Base-by-base conservation (phyloP, 345 rosid species). In the Eucalyptus sp. region DNA sequence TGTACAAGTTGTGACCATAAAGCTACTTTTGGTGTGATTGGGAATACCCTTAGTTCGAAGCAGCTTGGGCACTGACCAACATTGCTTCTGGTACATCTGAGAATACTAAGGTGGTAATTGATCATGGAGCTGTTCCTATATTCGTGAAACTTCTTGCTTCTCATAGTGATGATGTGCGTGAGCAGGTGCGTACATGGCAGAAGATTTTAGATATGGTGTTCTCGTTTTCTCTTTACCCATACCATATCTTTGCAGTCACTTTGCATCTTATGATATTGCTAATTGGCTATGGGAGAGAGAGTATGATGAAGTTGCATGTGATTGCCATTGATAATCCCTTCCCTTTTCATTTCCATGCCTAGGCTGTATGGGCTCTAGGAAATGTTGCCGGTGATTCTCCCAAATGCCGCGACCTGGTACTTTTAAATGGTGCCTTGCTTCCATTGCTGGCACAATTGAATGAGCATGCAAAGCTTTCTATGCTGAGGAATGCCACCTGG, bases 1-100 rank as follows among this genome's bases (percentile, higher is more conserved):
- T 41, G 27, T 76, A 76, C 43, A 25, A 76, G 83, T 37, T 20
- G 8, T 85, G 66, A 29, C 41, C 50, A 10, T 79, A 17, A 86
- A 5, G 50, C 54, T 43, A 12, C 81, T 29, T 54, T 52, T 88
- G 27, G 62, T 41, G 79, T 89, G 50, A n/a, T 12, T 86, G 58
- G 86, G 85, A 88, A 86, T 80, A 85, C 37, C 48, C 92, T 49
- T 89, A 96, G 98, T 96, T 95, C 86, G 98, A 96, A 91, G 97
- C 97, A 6, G 98, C 98, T 90, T 96, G 98, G 98, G 97, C 97
- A 15, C 94, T 96, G 86, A 96, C 98, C 79, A 96, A 96, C 91
- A 95, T 95, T 90, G 97, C 98, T 87, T 96, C 98, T 84, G 98
- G 98, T 80, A 95, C 98, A 87, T 96, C 98, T 68, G 98, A 96